Conservation (phyloP, 345 rosid genomes). For the Eucalyptus sideroxylon region DNA sequence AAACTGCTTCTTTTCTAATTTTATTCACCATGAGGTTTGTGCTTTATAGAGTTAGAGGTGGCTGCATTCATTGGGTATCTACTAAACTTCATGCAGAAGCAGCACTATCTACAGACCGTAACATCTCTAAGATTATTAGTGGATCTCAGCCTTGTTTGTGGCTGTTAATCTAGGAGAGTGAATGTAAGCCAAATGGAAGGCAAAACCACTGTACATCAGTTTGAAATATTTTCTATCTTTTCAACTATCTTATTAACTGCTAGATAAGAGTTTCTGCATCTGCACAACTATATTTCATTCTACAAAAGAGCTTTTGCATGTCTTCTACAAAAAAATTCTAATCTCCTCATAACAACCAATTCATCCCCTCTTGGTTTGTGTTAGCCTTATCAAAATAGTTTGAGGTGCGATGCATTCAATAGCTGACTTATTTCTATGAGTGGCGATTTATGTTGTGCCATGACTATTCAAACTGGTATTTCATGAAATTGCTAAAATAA, state of each 20-base stretch:
- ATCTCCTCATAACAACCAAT: not conserved
- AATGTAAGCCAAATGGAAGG: not conserved
- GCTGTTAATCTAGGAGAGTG: not conserved
- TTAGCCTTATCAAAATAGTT: not conserved
- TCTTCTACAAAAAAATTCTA: not conserved
- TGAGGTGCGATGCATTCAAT: not conserved
- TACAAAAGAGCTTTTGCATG: not conserved
- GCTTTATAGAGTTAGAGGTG: not conserved
- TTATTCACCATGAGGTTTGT: not conserved
- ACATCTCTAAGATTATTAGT: not conserved
- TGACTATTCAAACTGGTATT: not conserved
- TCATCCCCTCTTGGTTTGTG: not conserved
- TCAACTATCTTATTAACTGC: not conserved
- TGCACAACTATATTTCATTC: not conserved
- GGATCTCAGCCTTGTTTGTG: not conserved
- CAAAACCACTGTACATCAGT: not conserved
- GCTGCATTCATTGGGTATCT: not conserved
- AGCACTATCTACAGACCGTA: not conserved
- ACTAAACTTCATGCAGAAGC: not conserved
- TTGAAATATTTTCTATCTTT: not conserved
- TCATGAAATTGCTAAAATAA: not conserved
- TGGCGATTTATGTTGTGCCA: not conserved
- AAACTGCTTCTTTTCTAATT: not conserved
- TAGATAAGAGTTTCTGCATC: not conserved
- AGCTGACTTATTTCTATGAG: not conserved